phyloP scores from a whole-genome alignment of 495 filamentous ascomycete genomes.

The Evansstolkia leycettana region DNA sequence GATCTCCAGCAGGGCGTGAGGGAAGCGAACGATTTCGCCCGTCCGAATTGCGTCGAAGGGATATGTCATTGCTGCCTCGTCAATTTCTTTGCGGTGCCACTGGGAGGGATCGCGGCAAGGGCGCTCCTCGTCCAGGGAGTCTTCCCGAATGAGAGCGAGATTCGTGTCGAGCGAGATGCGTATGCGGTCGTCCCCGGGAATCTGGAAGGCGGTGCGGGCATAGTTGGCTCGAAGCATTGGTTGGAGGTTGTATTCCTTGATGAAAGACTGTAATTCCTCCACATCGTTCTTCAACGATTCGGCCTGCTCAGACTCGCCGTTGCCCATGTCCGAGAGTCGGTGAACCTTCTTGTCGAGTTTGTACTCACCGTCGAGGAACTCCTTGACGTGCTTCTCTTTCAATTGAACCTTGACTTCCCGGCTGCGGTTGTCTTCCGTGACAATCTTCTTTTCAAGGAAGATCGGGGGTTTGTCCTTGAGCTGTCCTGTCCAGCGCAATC shows the following conservation, averaged over 20 bases:
- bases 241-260: slow-evolving; percentile 64
- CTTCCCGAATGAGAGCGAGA: slow-evolving; percentile 85
- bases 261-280: slow-evolving; percentile 65
- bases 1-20: slow-evolving; percentile 84
- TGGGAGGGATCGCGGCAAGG: slow-evolving; percentile 77
- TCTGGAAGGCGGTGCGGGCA: slow-evolving; percentile 89
- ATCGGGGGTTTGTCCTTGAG: slow-evolving; percentile 66
- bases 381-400: slow-evolving; percentile 88
- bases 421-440: slow-evolving; percentile 61
- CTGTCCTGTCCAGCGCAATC: slow-evolving; percentile 86
- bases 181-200: slow-evolving; percentile 82
- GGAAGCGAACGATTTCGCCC: slow-evolving; percentile 86
- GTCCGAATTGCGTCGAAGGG: slow-evolving; percentile 76
- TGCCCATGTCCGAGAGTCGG: slow-evolving; percentile 61
- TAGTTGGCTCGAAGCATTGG: slow-evolving; percentile 89
- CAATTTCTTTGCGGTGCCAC: slow-evolving; percentile 89
- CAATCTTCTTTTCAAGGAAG: slow-evolving; percentile 76
- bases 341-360: slow-evolving; percentile 81
- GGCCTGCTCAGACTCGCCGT: slow-evolving; percentile 47
- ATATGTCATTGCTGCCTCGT: slow-evolving; percentile 67
- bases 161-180: slow-evolving; percentile 88
- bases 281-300: slow-evolving; percentile 54
- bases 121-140: slow-evolving; percentile 66
- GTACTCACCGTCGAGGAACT: slow-evolving; percentile 78
- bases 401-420: slow-evolving; percentile 67